phyloP scores from a whole-genome alignment of 176 grass and related monocot species.

The Oryza brachyantha region DNA sequence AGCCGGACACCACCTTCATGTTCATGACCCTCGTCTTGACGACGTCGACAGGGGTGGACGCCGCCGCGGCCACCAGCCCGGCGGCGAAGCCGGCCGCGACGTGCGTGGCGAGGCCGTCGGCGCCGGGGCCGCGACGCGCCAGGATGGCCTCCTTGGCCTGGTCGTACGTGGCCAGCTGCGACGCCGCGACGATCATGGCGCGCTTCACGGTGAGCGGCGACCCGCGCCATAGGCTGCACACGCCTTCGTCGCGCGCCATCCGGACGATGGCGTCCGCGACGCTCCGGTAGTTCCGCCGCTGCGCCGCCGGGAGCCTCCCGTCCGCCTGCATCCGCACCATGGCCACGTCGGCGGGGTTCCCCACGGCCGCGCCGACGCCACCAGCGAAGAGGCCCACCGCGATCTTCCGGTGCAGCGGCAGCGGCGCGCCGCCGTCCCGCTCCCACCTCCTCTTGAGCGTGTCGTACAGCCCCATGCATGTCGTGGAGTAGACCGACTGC shows the following conservation, averaged over 20 bases:
- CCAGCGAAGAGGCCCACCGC: slow-evolving; percentile 67
- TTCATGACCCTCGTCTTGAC: slow-evolving; percentile 90
- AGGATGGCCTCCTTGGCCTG: slow-evolving; percentile 90
- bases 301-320: slow-evolving; percentile 65
- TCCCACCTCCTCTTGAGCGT: slow-evolving; percentile 78
- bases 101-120: slow-evolving; percentile 73
- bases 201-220: slow-evolving; percentile 80
- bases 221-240: slow-evolving; percentile 79
- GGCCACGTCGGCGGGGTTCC: slow-evolving; percentile 90
- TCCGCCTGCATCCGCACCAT: slow-evolving; percentile 99
- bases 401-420: slow-evolving; percentile 73
- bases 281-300: slow-evolving; percentile 80
- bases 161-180: slow-evolving; percentile 85
- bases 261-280: slow-evolving; percentile 72
- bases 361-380: slow-evolving; percentile 76
- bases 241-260: slow-evolving; percentile 69
- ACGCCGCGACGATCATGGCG: slow-evolving; percentile 87
- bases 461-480: slow-evolving; percentile 93
- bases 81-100: slow-evolving; percentile 71
- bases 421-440: slow-evolving; percentile 24
- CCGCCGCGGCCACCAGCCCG: slow-evolving; percentile 53
- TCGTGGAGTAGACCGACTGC: slow-evolving; percentile 93
- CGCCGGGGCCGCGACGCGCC: slow-evolving; percentile 25
- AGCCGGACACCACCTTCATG: slow-evolving; percentile 70
- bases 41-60: slow-evolving; percentile 80